These are phyloP conservation scores for Lichtheimia corymbifera DNA, from an alignment of 371 early-diverging fungal genomes.

Conservation along the genomic window DNA sequence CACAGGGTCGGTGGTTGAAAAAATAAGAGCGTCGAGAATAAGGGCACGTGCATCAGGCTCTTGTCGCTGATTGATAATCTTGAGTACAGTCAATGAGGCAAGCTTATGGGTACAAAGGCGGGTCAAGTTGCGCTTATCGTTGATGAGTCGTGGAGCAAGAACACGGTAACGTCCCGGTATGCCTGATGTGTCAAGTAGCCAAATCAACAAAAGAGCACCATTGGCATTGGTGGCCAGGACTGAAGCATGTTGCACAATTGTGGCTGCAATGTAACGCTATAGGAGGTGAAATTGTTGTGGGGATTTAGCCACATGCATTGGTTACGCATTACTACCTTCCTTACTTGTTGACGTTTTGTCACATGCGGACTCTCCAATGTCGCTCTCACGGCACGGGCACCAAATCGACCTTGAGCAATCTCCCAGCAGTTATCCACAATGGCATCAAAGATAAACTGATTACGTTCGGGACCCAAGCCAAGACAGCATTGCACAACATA, in stretches of 20 bases:
- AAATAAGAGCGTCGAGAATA: slow-evolving; percentile 81
- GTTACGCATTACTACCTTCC: not conserved
- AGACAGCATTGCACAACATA: slow-evolving; percentile 89
- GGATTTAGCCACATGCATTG: no score
- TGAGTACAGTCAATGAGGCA: slow-evolving; percentile 81
- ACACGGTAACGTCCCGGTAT: slow-evolving; percentile 86
- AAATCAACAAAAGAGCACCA: slow-evolving; percentile 89
- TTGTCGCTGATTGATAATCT: slow-evolving; percentile 85
- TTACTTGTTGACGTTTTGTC: slow-evolving; percentile 44
- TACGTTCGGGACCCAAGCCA: slow-evolving; percentile 61
- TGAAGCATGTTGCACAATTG: slow-evolving; percentile 83
- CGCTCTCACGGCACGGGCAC: slow-evolving; percentile 80
- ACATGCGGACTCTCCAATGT: slow-evolving; percentile 75
- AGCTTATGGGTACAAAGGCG: slow-evolving; percentile 88
- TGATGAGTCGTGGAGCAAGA: slow-evolving; percentile 79
- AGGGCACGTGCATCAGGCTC: slow-evolving; percentile 91
- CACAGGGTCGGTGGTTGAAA: slow-evolving; percentile 25
- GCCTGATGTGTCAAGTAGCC: slow-evolving; percentile 89
- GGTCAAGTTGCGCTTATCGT: slow-evolving; percentile 59
- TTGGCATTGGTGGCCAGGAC: slow-evolving; percentile 89
- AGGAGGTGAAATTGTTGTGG: not conserved
- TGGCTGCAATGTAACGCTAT: slow-evolving; percentile 83
- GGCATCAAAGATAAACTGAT: slow-evolving; percentile 84
- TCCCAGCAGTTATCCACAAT: slow-evolving; percentile 69
- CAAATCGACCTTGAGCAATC: slow-evolving; percentile 79